These are phyloP conservation scores for Aspergillus hiratsukae DNA, from an alignment of 2,329 filamentous ascomycete species.

Conservation along the genomic window DNA sequence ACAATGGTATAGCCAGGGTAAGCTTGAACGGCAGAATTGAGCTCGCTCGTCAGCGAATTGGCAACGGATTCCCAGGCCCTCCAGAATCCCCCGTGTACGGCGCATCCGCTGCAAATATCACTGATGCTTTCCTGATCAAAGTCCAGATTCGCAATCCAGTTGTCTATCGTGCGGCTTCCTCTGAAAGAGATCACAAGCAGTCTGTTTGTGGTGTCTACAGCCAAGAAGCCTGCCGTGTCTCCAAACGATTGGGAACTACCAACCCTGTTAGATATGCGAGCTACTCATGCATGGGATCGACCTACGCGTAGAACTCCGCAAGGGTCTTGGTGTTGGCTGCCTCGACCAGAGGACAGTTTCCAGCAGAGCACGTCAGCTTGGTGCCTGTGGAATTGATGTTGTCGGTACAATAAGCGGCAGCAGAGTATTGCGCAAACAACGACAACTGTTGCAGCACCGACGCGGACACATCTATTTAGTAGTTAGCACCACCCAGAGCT, in stretches of 20 bases:
- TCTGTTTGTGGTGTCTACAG: slow-evolving; percentile 42
- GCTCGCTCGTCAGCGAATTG: slow-evolving; percentile 32
- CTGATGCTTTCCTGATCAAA: slow-evolving; percentile 24
- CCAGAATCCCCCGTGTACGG: slow-evolving; percentile 46
- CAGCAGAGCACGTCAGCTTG: slow-evolving; percentile 41
- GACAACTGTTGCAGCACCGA: slow-evolving; percentile 39
- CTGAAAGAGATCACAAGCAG: slow-evolving; percentile 35
- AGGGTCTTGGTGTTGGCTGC: slow-evolving; percentile 43
- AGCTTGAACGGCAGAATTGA: slow-evolving; percentile 25
- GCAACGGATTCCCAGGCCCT: slow-evolving; percentile 40
- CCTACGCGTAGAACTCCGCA: slow-evolving; percentile 48
- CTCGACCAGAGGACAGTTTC: slow-evolving; percentile 48
- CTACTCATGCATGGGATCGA: not conserved
- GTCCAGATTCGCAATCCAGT: slow-evolving; percentile 32
- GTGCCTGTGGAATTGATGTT: slow-evolving; percentile 46
- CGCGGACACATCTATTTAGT: slow-evolving; percentile 34
- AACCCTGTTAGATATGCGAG: not conserved
- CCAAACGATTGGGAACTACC: slow-evolving; percentile 18
- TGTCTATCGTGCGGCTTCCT: slow-evolving; percentile 27
- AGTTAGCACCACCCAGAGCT: not conserved
- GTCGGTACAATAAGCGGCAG: slow-evolving; percentile 48
- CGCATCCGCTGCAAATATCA: slow-evolving; percentile 43
- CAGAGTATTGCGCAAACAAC: slow-evolving; percentile 50
- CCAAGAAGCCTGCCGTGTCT: slow-evolving; percentile 47
- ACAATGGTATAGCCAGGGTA: slow-evolving; percentile 43